Evolutionary conservation across 768 basidiomycete species (phyloP).

Genomic region (Psilocybe cyanescens): DNA sequence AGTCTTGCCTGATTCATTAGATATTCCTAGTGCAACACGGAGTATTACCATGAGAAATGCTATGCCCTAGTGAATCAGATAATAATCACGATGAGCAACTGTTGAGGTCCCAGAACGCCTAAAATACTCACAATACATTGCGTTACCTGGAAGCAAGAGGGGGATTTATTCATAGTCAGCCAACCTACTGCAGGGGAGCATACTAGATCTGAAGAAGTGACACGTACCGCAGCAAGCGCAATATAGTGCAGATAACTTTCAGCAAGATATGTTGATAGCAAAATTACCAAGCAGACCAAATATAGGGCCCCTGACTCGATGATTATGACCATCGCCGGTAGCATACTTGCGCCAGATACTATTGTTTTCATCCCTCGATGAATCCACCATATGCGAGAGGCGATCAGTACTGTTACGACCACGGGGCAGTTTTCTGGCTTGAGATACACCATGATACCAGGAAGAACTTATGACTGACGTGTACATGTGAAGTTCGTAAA

Average conservation of each 20-base stretch:
- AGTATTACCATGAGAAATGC: background rate
- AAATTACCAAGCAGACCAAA: background rate
- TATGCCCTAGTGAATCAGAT: no score
- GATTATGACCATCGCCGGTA: conserved; percentile 2
- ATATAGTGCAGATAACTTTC: background rate
- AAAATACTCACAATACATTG: background rate
- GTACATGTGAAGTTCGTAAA: conserved; percentile 1
- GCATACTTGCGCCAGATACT: background rate
- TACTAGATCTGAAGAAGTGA: background rate
- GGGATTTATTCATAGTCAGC: background rate
- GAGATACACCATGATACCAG: no score
- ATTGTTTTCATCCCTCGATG: background rate
- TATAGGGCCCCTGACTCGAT: background rate
- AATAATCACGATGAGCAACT: no score
- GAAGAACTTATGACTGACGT: background rate
- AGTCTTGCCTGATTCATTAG: background rate
- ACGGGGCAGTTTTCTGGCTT: no score
- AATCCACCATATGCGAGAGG: background rate
- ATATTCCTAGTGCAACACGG: background rate
- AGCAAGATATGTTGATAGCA: background rate
- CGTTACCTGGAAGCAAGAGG: background rate
- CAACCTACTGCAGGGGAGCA: background rate
- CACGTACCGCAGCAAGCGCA: background rate
- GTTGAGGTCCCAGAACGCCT: no score
- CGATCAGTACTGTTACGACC: background rate